Conservation (phyloP, 1,139 yeast species). For the Debaryomycetaceae sp. region DNA sequence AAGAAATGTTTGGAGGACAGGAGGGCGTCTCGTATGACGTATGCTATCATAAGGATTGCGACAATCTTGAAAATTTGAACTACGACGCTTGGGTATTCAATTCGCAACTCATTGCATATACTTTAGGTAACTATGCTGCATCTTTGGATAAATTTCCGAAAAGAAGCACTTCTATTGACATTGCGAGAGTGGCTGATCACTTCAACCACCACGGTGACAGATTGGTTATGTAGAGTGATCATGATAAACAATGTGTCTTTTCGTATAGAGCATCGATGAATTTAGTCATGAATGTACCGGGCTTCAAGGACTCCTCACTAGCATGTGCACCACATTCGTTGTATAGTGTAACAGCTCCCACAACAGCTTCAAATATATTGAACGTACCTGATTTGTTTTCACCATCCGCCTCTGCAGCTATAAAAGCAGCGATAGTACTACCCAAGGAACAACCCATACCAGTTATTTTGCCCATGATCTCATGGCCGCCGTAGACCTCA, state of each 20-base stretch:
- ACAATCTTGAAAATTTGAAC: constrained; percentile 15
- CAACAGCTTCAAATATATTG: constrained; percentile 45
- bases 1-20: constrained; percentile 12
- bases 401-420: constrained; percentile 44
- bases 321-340: constrained; percentile 66
- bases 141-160: constrained; percentile 2
- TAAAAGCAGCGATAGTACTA: constrained; percentile 60
- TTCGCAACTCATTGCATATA: constrained; percentile 15
- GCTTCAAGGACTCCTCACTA: constrained; percentile 31
- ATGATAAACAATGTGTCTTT: constrained; percentile 7
- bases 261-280: constrained; percentile 45
- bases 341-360: constrained; percentile 58
- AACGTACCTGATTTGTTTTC: constrained; percentile 5
- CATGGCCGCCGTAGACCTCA: constrained; percentile 56
- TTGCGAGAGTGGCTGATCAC: background rate
- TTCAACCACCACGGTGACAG: constrained; percentile 2
- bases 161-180: background rate
- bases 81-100: constrained; percentile 16
- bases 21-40: constrained; percentile 14
- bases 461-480: constrained; percentile 70
- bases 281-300: constrained; percentile 49
- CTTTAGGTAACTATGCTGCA: constrained; percentile 13
- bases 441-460: constrained; percentile 90
- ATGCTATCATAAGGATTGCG: constrained; percentile 13
- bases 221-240: background rate